These are phyloP conservation scores for Pochonia chlamydosporia DNA, from an alignment of 2,329 filamentous ascomycete genomes.

Conservation along the genomic window DNA sequence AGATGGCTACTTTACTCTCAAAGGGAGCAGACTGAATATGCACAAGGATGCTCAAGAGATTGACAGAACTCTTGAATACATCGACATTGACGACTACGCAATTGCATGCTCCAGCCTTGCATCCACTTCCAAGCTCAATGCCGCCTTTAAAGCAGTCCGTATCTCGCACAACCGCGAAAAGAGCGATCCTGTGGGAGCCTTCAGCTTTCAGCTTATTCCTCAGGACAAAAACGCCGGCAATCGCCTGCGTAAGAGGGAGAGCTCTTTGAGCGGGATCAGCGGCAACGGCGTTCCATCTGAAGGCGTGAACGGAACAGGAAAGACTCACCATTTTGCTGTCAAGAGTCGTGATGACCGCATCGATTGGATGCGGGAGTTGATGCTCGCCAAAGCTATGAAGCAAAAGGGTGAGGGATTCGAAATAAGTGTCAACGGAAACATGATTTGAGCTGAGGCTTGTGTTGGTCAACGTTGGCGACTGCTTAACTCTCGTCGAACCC, in stretches of 20 bases:
- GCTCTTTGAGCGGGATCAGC: constrained; percentile 29
- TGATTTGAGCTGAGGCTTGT: constrained; percentile 38
- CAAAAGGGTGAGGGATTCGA: constrained; percentile 81
- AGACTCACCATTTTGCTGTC: constrained; percentile 93
- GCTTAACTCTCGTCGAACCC: no score
- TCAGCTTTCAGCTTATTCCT: constrained; percentile 81
- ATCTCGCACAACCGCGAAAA: constrained; percentile 50
- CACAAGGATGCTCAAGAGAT: constrained; percentile 55
- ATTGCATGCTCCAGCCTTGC: constrained; percentile 76
- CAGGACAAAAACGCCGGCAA: constrained; percentile 49
- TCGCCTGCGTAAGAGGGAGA: constrained; percentile 49
- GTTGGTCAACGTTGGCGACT: background rate
- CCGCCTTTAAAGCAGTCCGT: constrained; percentile 77
- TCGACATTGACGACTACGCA: constrained; percentile 84
- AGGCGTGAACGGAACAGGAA: constrained; percentile 58
- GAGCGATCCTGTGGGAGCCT: constrained; percentile 58
- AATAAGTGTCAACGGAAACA: constrained; percentile 74
- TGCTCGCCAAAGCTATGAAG: constrained; percentile 82
- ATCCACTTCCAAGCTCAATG: constrained; percentile 73
- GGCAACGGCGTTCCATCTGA: constrained; percentile 28
- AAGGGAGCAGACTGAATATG: constrained; percentile 68
- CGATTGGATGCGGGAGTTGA: constrained; percentile 93
- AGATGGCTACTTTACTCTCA: constrained; percentile 83
- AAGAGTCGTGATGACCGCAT: constrained; percentile 83
- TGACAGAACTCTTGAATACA: constrained; percentile 63